Evolutionary conservation across 305 asterid species (phyloP).

Genomic region (Fraxinus sp.): DNA sequence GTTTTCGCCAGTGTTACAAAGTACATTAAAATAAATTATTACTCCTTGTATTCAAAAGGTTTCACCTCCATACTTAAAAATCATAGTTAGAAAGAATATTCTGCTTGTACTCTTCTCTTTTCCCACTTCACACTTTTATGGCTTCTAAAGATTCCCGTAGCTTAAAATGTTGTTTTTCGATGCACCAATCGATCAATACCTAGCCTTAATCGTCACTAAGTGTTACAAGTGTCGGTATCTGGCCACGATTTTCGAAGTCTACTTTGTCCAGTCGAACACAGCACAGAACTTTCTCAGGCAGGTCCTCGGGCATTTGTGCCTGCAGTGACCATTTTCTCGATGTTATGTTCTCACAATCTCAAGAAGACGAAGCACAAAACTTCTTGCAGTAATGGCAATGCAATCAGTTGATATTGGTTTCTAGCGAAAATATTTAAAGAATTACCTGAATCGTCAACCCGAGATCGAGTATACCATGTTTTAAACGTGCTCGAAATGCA

Average conservation of each 20-base stretch:
- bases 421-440: background rate
- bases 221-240: slow-evolving; percentile 57
- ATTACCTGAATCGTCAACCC: slow-evolving; percentile 88
- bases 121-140: background rate
- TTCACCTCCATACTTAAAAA: background rate
- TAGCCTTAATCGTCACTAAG: slow-evolving; percentile 26
- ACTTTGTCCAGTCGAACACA: slow-evolving; percentile 63
- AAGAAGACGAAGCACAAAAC: background rate
- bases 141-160: slow-evolving; percentile 4
- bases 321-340: slow-evolving; percentile 31
- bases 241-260: slow-evolving; percentile 66
- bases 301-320: slow-evolving; percentile 77
- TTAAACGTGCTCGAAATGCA: slow-evolving; percentile 67
- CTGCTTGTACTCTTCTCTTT: background rate
- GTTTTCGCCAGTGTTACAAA: background rate
- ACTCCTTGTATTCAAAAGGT: background rate
- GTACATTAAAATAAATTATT: background rate
- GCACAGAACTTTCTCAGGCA: slow-evolving; percentile 86
- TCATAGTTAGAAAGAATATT: background rate
- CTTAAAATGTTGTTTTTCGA: slow-evolving; percentile 14
- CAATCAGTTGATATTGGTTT: background rate
- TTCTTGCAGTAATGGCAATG: background rate
- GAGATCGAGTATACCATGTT: slow-evolving; percentile 73
- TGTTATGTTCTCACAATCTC: background rate
- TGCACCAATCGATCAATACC: background rate